Conservation (phyloP, 2,329 filamentous ascomycete genomes). For the Apiospora malaysiana region DNA sequence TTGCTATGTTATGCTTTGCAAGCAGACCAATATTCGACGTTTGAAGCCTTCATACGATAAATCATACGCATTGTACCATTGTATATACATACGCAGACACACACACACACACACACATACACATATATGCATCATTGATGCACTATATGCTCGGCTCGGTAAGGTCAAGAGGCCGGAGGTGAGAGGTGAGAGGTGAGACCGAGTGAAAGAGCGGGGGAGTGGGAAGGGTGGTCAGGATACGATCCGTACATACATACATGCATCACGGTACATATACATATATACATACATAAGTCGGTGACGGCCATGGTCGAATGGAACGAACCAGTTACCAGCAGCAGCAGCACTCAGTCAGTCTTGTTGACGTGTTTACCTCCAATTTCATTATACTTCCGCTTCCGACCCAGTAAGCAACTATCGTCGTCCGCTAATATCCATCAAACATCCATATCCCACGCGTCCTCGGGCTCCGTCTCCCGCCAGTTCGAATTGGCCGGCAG, state of each 20-base stretch:
- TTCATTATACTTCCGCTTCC: slow-evolving; percentile 7
- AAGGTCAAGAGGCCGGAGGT: neutral
- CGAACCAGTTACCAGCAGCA: neutral
- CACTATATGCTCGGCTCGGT: neutral
- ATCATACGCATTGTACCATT: neutral
- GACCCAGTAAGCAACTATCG: slow-evolving; percentile 3
- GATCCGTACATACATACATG: neutral
- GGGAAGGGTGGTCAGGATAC: neutral
- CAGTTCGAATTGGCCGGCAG: neutral
- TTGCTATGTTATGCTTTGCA: too few species aligned
- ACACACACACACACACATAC: too few species aligned
- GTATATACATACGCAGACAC: too few species aligned
- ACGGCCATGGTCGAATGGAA: neutral
- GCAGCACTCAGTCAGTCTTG: neutral
- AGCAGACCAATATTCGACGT: too few species aligned
- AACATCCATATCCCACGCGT: neutral
- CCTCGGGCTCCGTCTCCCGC: slow-evolving; percentile 2
- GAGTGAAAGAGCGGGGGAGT: neutral
- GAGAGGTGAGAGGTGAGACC: neutral
- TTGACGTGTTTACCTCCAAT: slow-evolving; percentile 15
- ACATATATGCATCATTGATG: neutral
- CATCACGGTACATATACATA: too few species aligned
- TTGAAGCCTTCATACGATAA: too few species aligned
- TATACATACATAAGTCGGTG: neutral
- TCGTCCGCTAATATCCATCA: neutral